Base-by-base conservation (phyloP, 225 moss, liverwort and hornwort species). In the Asterella californica region DNA sequence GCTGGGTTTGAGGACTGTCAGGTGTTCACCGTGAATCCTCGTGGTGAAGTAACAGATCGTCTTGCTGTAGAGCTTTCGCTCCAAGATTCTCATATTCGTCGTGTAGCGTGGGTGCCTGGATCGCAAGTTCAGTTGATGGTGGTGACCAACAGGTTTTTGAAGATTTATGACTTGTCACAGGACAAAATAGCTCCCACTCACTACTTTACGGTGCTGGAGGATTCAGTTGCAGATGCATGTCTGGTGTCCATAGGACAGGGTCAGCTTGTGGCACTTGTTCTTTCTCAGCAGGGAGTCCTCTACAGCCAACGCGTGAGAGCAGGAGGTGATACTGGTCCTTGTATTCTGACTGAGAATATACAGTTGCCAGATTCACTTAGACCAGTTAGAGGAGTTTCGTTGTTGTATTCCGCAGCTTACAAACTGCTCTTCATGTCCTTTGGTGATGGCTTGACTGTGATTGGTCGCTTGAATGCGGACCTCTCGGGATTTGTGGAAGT, bases 81-180 rank as follows among this genome's bases (percentile, higher is more conserved):
- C 59, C 86, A 91, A 78, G 95, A 99, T 89, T 88, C 99, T 30
- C 91, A 95, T 81, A 95, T 99, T 84, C 88, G 95, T 76, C 91
- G 95, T 50, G 83, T 99, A 62, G 89, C 90, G 70, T 99, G 99
- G 99, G 95, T 99, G 81, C 99, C 99, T 77, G 93, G 95, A 78
- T 99, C 99, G 57, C 99, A 99, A 90, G 95, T 99, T 67, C 95
- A 95, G 89, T 81, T 99, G 55, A 93, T 99, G 91, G 99, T 99
- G 81, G 99, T 95, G 68, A 95, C 95, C 2, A 95, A 99, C 81
- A 91, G 86, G 78, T 99, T 95, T 67, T 83, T 99, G 74, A 99
- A 99, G 82, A 94, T 99, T 57, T 99, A 93, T 81, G 99, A 95
- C 81, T 77, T 99, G 37, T 99, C 99, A 21, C 92, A 92, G 83